Conservation (phyloP, 371 early-diverging fungal genomes). For the Globomyces sp. region DNA sequence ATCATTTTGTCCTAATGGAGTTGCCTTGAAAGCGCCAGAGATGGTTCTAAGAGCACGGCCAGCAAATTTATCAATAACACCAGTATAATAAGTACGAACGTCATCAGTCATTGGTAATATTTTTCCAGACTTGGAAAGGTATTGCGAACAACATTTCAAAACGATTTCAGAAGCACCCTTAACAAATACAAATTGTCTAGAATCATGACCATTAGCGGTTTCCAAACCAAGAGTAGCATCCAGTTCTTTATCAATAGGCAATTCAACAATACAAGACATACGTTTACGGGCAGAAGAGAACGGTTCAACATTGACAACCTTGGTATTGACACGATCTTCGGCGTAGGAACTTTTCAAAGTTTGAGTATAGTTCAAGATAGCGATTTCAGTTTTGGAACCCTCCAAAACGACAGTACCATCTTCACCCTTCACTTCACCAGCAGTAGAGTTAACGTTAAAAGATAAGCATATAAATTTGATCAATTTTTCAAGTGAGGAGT, state of each 20-base stretch:
- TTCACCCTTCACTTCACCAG: conserved; percentile 61
- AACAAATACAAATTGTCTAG: conserved; percentile 58
- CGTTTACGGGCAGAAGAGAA: conserved; percentile 84
- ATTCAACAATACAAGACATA: conserved; percentile 74
- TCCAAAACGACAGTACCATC: conserved; percentile 66
- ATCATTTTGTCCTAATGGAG: conserved; percentile 52
- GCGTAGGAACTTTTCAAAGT: conserved; percentile 48
- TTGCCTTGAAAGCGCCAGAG: conserved; percentile 74
- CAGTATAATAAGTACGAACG: conserved; percentile 47
- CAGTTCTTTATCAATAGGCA: conserved; percentile 6
- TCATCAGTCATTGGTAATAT: conserved; percentile 32
- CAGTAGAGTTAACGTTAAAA: conserved; percentile 80
- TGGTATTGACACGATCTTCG: conserved; percentile 46
- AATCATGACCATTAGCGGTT: neutral
- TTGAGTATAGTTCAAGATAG: conserved; percentile 65
- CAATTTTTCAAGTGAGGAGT: neutral
- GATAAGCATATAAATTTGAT: conserved; percentile 25
- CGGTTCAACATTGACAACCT: conserved; percentile 63
- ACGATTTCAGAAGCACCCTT: conserved; percentile 90
- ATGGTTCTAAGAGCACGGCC: conserved; percentile 86
- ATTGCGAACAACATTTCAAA: conserved; percentile 44
- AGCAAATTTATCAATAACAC: conserved; percentile 73
- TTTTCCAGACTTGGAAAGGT: conserved; percentile 25
- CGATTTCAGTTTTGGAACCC: conserved; percentile 89
- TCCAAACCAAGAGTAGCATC: neutral